Conservation (phyloP, 2,329 filamentous ascomycete genomes). For the Pseudopithomyces maydicus region DNA sequence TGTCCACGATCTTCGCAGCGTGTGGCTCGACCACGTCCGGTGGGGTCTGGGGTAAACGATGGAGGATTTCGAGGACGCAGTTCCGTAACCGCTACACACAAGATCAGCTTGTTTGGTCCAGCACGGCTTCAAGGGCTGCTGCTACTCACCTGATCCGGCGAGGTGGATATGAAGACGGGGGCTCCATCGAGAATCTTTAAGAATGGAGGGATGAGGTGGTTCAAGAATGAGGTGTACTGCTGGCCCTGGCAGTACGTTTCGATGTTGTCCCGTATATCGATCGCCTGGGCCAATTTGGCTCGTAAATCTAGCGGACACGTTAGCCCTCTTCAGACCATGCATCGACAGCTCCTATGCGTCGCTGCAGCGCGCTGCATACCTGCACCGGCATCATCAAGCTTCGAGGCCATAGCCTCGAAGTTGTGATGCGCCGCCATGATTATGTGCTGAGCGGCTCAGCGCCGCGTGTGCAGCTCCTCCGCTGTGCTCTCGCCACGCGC, state of each 20-base stretch:
- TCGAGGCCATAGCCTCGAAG: slow-evolving; percentile 53
- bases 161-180: slow-evolving; percentile 89
- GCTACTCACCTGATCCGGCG: slow-evolving; percentile 77
- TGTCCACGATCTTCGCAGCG: slow-evolving; percentile 84
- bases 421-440: slow-evolving; percentile 48
- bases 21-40: slow-evolving; percentile 85
- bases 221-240: slow-evolving; percentile 80
- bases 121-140: slow-evolving; percentile 4
- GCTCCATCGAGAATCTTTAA: slow-evolving; percentile 81
- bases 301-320: slow-evolving; percentile 68
- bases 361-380: slow-evolving; percentile 28
- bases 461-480: slow-evolving; percentile 24
- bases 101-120: slow-evolving; percentile 14
- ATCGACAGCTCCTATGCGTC: background rate
- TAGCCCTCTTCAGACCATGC: slow-evolving; percentile 15
- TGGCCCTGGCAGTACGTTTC: slow-evolving; percentile 82
- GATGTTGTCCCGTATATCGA: slow-evolving; percentile 86
- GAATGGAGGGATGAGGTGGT: slow-evolving; percentile 88
- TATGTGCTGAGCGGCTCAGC: slow-evolving; percentile 26
- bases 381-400: slow-evolving; percentile 51
- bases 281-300: slow-evolving; percentile 79
- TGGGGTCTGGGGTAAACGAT: slow-evolving; percentile 78
- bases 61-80: slow-evolving; percentile 91
- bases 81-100: slow-evolving; percentile 78
- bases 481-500: slow-evolving; percentile 12